phyloP scores from a whole-genome alignment of 768 basidiomycete species.

The Nevesoporus exiguus region DNA sequence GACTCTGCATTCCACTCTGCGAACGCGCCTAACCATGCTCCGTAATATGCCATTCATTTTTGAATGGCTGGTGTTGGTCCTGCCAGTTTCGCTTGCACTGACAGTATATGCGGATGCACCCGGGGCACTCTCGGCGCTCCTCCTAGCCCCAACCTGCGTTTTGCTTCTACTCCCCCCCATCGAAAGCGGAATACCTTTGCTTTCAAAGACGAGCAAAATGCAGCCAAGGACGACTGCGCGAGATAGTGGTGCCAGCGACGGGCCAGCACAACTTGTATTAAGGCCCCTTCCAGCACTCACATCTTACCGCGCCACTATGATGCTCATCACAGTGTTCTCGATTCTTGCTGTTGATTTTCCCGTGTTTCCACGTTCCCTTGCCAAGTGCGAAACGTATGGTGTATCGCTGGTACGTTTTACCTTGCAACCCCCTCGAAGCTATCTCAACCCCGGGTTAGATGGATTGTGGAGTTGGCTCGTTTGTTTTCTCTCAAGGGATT shows the following conservation, averaged over 20 bases:
- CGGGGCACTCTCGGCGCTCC: conserved; percentile 42
- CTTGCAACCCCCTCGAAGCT: neutral
- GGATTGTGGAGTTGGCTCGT: conserved; percentile 97
- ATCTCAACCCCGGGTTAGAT: conserved; percentile 52
- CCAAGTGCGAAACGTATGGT: conserved; percentile 93
- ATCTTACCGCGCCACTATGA: conserved; percentile 90
- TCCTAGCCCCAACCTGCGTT: conserved; percentile 45
- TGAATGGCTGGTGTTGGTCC: conserved; percentile 63
- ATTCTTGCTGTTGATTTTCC: conserved; percentile 97
- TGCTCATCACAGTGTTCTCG: conserved; percentile 84
- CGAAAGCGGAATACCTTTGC: conserved; percentile 48
- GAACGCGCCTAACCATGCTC: conserved; percentile 44
- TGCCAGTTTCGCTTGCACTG: conserved; percentile 80
- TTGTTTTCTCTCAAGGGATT: conserved; percentile 94
- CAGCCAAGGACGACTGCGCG: neutral
- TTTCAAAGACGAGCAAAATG: conserved; percentile 35
- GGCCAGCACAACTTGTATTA: conserved; percentile 6
- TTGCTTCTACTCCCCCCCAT: conserved; percentile 43
- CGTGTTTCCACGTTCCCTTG: conserved; percentile 82
- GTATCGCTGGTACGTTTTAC: conserved; percentile 73
- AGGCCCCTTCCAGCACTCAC: conserved; percentile 73
- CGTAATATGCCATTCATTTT: conserved; percentile 37
- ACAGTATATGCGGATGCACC: conserved; percentile 70
- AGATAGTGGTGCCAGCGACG: neutral
- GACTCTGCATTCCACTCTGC: conserved; percentile 59